Conservation (phyloP, 1,139 yeast genomes). For the Suhomyces chickasaworum region DNA sequence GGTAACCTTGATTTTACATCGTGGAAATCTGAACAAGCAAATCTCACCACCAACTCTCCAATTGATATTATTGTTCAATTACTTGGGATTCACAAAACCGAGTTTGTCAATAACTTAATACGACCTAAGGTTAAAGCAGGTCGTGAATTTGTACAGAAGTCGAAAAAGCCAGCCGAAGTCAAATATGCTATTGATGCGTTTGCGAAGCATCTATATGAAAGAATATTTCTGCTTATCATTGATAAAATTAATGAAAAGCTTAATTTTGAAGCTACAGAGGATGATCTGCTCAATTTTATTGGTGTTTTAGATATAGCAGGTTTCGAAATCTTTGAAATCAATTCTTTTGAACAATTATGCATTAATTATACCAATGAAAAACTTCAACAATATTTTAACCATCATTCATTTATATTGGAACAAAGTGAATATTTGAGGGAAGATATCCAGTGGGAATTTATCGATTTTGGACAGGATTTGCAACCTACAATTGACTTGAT, state of each 20-base stretch:
- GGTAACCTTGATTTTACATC: slow-evolving; percentile 83
- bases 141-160: slow-evolving; percentile 77
- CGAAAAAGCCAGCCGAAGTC: slow-evolving; percentile 80
- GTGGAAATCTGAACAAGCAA: slow-evolving; percentile 79
- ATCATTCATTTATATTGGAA: slow-evolving; percentile 94
- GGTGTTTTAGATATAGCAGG: slow-evolving; percentile 98
- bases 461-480: slow-evolving; percentile 94
- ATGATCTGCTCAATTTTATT: slow-evolving; percentile 55
- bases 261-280: slow-evolving; percentile 29
- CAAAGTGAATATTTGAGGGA: slow-evolving; percentile 94
- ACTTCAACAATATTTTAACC: slow-evolving; percentile 95
- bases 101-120: slow-evolving; percentile 59
- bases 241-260: slow-evolving; percentile 74
- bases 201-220: slow-evolving; percentile 84
- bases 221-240: slow-evolving; percentile 77
- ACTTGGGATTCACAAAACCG: slow-evolving; percentile 62
- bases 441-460: slow-evolving; percentile 93
- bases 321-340: slow-evolving; percentile 87
- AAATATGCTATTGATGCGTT: slow-evolving; percentile 82
- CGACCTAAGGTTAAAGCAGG: slow-evolving; percentile 93
- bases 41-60: slow-evolving; percentile 58
- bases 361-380: slow-evolving; percentile 96
- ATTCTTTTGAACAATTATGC: slow-evolving; percentile 95
- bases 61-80: slow-evolving; percentile 58
- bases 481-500: slow-evolving; percentile 94